Conservation (phyloP, 805 yeast species). For the Scheffersomyces lignosus region DNA sequence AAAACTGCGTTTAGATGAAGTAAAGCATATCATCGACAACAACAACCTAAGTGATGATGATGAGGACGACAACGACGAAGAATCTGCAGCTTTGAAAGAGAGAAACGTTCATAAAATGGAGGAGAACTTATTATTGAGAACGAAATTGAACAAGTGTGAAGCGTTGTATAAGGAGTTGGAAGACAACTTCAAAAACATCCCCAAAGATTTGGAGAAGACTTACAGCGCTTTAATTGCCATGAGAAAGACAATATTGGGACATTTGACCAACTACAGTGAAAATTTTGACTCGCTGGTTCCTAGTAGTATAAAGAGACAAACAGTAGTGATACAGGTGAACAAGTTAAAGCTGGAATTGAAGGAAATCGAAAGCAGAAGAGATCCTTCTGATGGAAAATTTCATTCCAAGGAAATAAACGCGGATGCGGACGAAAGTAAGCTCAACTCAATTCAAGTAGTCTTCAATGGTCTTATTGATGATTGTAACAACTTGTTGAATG, state of each 20-base stretch:
- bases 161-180: slow-evolving; percentile 58
- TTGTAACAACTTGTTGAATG: slow-evolving; percentile 72
- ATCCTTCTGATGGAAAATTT: slow-evolving; percentile 54
- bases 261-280: slow-evolving; percentile 19
- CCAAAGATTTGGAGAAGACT: slow-evolving; percentile 37
- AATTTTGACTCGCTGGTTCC: not conserved
- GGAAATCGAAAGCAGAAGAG: slow-evolving; percentile 41
- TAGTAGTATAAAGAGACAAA: slow-evolving; percentile 4
- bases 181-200: slow-evolving; percentile 45
- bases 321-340: slow-evolving; percentile 14
- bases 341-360: slow-evolving; percentile 25
- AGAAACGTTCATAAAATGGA: slow-evolving; percentile 44
- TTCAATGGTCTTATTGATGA: slow-evolving; percentile 80
- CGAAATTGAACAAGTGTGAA: slow-evolving; percentile 64
- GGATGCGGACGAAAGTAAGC: slow-evolving; percentile 20
- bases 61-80: slow-evolving; percentile 12
- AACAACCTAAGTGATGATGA: slow-evolving; percentile 14
- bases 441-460: slow-evolving; percentile 41
- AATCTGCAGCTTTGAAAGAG: slow-evolving; percentile 6
- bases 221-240: slow-evolving; percentile 62
- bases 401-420: slow-evolving; percentile 7
- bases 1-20: slow-evolving; percentile 67
- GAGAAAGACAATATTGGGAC: slow-evolving; percentile 57
- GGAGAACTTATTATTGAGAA: slow-evolving; percentile 60
- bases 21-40: slow-evolving; percentile 54